Percentiles rank a stretch among this genome's conserved stretches.
phyloP scores from a whole-genome alignment of 495 filamentous ascomycete genomes.

The Aspergillus nidulans region DNA sequence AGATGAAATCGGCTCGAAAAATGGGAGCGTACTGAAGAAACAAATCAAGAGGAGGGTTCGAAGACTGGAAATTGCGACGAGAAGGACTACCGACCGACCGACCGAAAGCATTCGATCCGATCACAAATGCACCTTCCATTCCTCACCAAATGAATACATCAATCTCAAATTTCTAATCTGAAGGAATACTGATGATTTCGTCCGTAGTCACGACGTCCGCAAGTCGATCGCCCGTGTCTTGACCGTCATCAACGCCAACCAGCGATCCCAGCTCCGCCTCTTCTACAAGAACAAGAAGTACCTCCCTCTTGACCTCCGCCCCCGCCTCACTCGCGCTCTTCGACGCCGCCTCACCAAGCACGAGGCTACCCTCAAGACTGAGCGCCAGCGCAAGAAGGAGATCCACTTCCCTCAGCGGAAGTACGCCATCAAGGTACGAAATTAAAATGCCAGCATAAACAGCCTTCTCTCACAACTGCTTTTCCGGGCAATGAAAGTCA shows the following conservation, averaged over 20 bases:
- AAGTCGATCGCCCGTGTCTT: conserved; percentile 98
- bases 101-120: conserved; percentile 3
- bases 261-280: conserved; percentile 92
- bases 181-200: conserved; percentile 19
- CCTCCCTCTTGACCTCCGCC: conserved; percentile 90
- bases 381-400: conserved; percentile 90
- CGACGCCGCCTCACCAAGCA: conserved; percentile 85
- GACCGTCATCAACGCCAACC: conserved; percentile 98
- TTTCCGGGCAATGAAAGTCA: neutral
- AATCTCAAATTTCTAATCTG: neutral
- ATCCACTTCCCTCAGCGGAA: conserved; percentile 97
- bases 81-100: neutral
- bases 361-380: conserved; percentile 73
- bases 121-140: neutral
- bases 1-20: neutral
- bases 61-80: neutral
- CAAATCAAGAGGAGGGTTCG: neutral
- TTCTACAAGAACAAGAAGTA: conserved; percentile 99
- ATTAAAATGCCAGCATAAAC: neutral
- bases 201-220: conserved; percentile 88
- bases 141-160: neutral
- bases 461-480: no score
- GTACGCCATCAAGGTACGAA: conserved; percentile 91
- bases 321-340: conserved; percentile 95
- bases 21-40: neutral